Evolutionary conservation across 495 filamentous ascomycete genomes (phyloP).

Genomic region (Friedmanniomyces simplex): DNA sequence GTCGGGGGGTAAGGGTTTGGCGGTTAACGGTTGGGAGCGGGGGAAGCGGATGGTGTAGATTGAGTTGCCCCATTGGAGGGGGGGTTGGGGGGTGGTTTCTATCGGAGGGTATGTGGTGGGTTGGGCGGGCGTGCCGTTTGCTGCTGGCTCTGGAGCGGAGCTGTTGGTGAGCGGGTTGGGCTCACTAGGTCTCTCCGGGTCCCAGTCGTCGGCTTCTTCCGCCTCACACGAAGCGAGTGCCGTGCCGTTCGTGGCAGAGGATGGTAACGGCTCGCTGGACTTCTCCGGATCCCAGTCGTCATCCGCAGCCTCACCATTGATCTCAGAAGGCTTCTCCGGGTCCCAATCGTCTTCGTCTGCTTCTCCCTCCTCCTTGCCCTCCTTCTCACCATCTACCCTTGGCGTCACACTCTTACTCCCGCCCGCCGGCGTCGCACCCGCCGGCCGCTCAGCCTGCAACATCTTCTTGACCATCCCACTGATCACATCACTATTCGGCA

Average conservation of each 20-base stretch:
- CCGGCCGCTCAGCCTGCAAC: slow-evolving; percentile 23
- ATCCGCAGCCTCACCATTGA: slow-evolving; percentile 8
- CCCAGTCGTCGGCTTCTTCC: slow-evolving; percentile 19
- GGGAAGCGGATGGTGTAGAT: slow-evolving; percentile 87
- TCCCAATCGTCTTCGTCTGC: slow-evolving; percentile 19
- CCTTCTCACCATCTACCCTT: slow-evolving; percentile 2
- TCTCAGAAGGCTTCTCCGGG: slow-evolving; percentile 21
- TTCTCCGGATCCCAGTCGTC: slow-evolving; percentile 32
- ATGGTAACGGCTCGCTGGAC: slow-evolving; percentile 1
- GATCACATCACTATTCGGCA: slow-evolving; percentile 87
- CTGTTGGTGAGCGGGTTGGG: not conserved
- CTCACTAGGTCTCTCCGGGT: slow-evolving; percentile 25
- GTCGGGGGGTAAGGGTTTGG: slow-evolving; percentile 44
- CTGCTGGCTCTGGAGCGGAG: not conserved
- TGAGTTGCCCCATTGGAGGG: slow-evolving; percentile 77
- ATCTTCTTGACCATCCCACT: slow-evolving; percentile 46
- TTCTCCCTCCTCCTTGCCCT: slow-evolving; percentile 1
- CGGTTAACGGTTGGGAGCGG: slow-evolving; percentile 43
- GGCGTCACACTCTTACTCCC: slow-evolving; percentile 29
- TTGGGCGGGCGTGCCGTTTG: not conserved
- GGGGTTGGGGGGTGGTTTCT: not conserved
- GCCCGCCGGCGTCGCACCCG: slow-evolving; percentile 15
- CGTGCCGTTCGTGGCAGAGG: not conserved
- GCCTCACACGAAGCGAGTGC: slow-evolving; percentile 6
- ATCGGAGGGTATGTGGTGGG: not conserved